Evolutionary conservation across 164 flowering plant genomes (phyloP).

Genomic region (Nelumbo lutea): DNA sequence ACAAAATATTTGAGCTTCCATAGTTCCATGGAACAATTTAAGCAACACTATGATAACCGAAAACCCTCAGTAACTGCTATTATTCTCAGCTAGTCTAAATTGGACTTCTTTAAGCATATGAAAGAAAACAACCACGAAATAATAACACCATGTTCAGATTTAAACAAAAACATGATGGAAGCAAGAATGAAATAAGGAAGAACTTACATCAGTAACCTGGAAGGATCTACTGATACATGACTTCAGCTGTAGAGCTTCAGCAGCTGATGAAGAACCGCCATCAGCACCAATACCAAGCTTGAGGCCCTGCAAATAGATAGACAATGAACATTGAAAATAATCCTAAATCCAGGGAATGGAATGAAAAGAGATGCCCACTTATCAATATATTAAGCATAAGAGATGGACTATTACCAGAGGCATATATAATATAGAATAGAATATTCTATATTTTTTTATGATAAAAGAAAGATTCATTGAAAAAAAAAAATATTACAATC

Average conservation of each 20-base stretch:
- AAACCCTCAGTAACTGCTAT: too few species aligned
- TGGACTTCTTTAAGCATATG: too few species aligned
- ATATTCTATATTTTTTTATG: too few species aligned
- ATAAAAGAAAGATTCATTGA: too few species aligned
- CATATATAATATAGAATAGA: too few species aligned
- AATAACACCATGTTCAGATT: neutral
- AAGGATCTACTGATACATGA: constrained; percentile 18
- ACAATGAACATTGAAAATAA: neutral
- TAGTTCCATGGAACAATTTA: too few species aligned
- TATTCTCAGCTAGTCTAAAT: too few species aligned
- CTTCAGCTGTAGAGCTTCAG: constrained; percentile 17
- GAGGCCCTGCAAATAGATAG: constrained; percentile 14
- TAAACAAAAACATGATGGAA: neutral
- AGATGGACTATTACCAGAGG: too few species aligned
- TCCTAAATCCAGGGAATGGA: neutral
- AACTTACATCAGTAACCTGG: constrained; percentile 16
- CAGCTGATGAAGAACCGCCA: constrained; percentile 14
- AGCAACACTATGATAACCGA: too few species aligned
- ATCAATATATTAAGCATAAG: neutral
- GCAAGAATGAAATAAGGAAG: neutral
- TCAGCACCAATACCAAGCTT: constrained; percentile 4
- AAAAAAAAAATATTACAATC: too few species aligned
- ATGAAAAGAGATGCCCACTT: neutral
- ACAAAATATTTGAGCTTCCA: too few species aligned
- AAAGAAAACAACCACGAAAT: neutral